phyloP scores from a whole-genome alignment of 1,284 basidiomycete genomes.

The Volvariella surrecta region DNA sequence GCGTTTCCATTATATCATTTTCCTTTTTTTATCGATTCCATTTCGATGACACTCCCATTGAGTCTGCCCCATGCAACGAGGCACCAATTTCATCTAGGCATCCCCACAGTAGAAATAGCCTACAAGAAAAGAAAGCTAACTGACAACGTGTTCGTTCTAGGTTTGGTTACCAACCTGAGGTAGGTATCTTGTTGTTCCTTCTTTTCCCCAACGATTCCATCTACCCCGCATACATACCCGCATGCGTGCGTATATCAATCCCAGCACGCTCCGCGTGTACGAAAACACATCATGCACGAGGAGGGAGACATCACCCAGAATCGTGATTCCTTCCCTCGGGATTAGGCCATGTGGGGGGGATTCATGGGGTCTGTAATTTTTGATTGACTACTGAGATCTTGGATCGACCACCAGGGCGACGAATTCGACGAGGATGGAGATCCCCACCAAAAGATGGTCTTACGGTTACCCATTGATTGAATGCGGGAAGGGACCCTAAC shows the following conservation, averaged over 20 bases:
- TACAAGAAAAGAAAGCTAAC: no score
- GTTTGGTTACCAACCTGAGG: constrained; percentile 64
- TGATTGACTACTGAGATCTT: constrained; percentile 16
- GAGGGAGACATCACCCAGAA: not conserved
- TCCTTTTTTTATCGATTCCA: not conserved
- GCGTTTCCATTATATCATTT: not conserved
- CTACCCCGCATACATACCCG: no score
- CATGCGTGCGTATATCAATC: no score
- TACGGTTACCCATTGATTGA: constrained; percentile 29
- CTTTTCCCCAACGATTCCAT: not conserved
- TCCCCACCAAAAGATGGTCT: constrained; percentile 72
- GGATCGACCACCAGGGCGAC: constrained; percentile 41
- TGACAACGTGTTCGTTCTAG: constrained; percentile 25
- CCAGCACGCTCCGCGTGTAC: no score
- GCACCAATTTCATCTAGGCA: no score
- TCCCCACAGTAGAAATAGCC: no score
- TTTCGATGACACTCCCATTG: no score
- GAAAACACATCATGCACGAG: no score
- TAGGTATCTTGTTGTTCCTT: constrained; percentile 21
- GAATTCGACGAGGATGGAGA: constrained; percentile 76
- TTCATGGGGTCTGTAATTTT: no score
- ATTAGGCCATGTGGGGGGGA: constrained; percentile 1
- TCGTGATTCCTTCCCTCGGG: constrained; percentile 9
- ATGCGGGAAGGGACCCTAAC: no score
- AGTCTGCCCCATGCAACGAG: no score